Evolutionary conservation across 495 filamentous ascomycete species (phyloP), one percentile per base, ranked within the genome.

Genomic region (Penicillium pancosmium): DNA sequence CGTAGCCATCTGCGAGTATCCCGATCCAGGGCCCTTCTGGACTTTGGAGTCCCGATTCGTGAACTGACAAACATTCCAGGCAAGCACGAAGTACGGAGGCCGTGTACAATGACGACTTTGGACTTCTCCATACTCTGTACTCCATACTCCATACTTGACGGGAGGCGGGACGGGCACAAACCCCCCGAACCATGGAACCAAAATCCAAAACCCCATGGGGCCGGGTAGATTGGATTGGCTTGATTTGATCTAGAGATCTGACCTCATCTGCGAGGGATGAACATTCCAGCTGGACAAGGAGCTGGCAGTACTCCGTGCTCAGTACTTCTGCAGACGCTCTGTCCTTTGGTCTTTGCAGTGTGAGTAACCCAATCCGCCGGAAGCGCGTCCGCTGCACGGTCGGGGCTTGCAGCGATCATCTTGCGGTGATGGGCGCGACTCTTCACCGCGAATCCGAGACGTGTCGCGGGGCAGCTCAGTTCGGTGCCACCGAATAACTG

Each of bases 321-420:
- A 44, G 41, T 19, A 40, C 41, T 19, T 44, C 41, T 44, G 41
- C 55, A 48, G 33, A 12, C 33, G 54, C 44, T 52, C 36, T 51
- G 54, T 51, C 51, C 58, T 34, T 38, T 36, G 25, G 2, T 9
- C 46, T 13, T 41, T 50, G 50, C 64, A 63, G 57, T 53, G 36
- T 64, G 64, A 60, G 64, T 64, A 64, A 64, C 64, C 52, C 57
- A 61, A 57, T 40, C 10, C 27, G 34, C 35, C 48, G 64, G 56
- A 46, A 38, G 21, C 21, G 35, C 47, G 41, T 63, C 63, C 60
- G 63, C 58, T 16, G 52, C 47, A 48, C 51, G 43, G 31, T 57
- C 33, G 27, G 33, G 34, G 52, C 21, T 21, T 46, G 62, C 54
- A 57, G 52, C 49, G 60, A 66, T 58, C 55, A 40, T 36, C 62